These are phyloP conservation scores for Trichocladium uniseriatum DNA, from an alignment of 495 filamentous ascomycete species.

Conservation along the genomic window DNA sequence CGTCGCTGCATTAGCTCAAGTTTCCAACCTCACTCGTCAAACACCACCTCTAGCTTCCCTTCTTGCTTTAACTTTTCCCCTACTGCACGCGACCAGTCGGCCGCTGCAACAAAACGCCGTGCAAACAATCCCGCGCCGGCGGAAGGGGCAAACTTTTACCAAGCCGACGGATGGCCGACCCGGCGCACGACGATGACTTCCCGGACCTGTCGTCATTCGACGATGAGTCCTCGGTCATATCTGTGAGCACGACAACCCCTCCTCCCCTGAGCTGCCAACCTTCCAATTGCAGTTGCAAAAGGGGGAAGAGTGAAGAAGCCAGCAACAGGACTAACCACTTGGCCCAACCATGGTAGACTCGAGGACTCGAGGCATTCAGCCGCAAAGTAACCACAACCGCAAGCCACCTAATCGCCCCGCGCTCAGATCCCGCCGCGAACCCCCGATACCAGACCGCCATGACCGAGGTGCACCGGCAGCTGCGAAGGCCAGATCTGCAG, in stretches of 20 bases:
- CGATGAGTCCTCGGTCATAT: slow-evolving; percentile 44
- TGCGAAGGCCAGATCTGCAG: slow-evolving; percentile 73
- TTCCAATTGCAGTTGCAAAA: neutral
- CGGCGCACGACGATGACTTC: slow-evolving; percentile 43
- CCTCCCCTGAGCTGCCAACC: neutral
- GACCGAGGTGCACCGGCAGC: slow-evolving; percentile 78
- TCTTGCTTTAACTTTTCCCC: neutral
- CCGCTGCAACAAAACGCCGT: neutral
- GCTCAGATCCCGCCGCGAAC: slow-evolving; percentile 50
- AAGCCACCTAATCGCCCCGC: slow-evolving; percentile 70
- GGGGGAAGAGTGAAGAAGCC: neutral
- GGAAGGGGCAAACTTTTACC: slow-evolving; percentile 2
- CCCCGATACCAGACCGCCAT: slow-evolving; percentile 76
- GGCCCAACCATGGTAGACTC: slow-evolving; percentile 46
- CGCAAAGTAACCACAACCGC: slow-evolving; percentile 93
- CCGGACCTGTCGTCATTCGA: slow-evolving; percentile 38
- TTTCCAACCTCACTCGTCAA: neutral
- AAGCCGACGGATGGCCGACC: slow-evolving; percentile 44
- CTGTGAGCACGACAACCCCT: slow-evolving; percentile 30
- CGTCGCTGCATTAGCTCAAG: neutral
- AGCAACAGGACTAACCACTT: slow-evolving; percentile 6
- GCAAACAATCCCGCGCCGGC: neutral
- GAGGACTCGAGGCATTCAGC: slow-evolving; percentile 85
- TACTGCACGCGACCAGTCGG: neutral
- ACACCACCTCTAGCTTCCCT: neutral